Evolutionary conservation across 345 rosid species (phyloP).

Genomic region (Eutrema yunnanense): DNA sequence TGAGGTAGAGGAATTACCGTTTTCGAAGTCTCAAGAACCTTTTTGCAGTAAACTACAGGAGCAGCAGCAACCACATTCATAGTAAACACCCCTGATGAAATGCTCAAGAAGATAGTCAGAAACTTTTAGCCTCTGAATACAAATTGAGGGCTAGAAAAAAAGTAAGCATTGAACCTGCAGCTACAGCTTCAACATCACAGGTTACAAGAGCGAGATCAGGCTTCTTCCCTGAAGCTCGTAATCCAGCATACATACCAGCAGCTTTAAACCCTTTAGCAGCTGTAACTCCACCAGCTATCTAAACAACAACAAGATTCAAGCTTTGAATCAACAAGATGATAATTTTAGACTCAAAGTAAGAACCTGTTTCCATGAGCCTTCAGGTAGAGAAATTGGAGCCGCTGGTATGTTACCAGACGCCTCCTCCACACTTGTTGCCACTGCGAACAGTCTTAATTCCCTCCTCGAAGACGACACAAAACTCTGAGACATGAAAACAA

Average conservation of each 20-base stretch:
- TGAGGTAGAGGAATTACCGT: conserved; percentile 34
- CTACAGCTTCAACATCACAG: conserved; percentile 77
- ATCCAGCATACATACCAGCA: conserved; percentile 74
- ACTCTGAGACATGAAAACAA: neutral
- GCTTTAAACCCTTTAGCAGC: conserved; percentile 93
- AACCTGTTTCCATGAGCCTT: conserved; percentile 87
- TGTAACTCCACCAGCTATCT: conserved; percentile 91
- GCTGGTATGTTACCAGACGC: conserved; percentile 56
- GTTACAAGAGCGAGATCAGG: conserved; percentile 88
- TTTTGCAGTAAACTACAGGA: conserved; percentile 79
- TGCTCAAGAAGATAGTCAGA: neutral
- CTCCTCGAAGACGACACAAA: conserved; percentile 28
- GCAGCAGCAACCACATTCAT: conserved; percentile 91
- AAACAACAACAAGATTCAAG: neutral
- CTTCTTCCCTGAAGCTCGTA: conserved; percentile 79
- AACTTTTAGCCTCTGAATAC: neutral
- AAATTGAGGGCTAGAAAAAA: neutral
- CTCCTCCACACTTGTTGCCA: conserved; percentile 36
- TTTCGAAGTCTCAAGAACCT: conserved; percentile 40
- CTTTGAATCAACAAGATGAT: neutral
- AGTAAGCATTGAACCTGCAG: conserved; percentile 46
- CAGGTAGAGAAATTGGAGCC: conserved; percentile 80
- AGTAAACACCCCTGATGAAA: conserved; percentile 70
- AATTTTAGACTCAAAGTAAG: neutral
- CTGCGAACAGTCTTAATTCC: conserved; percentile 31